Conservation (phyloP, 441 rosid species). For the Sinapis alba region DNA sequence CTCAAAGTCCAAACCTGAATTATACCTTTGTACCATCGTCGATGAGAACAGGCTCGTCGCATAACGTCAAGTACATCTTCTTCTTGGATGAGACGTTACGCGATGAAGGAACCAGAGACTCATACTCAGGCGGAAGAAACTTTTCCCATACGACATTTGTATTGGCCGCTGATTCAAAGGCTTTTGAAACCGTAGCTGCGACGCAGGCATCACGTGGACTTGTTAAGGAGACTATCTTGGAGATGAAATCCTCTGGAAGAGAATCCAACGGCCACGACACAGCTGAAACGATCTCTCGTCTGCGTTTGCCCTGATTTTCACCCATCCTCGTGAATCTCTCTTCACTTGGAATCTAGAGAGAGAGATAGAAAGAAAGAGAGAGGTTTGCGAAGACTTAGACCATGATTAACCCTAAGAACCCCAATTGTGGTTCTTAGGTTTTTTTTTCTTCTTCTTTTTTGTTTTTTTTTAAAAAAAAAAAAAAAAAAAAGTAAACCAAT, state of each 20-base stretch:
- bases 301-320: background rate
- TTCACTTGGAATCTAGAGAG: too few species aligned
- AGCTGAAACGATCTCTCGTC: background rate
- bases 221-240: background rate
- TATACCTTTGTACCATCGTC: background rate
- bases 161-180: background rate
- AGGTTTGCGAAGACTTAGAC: too few species aligned
- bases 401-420: too few species aligned
- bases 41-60: background rate
- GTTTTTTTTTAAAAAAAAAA: too few species aligned
- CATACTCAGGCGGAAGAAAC: background rate
- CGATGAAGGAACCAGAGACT: background rate
- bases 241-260: background rate
- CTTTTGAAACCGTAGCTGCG: background rate
- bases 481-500: too few species aligned
- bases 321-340: too few species aligned
- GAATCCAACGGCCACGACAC: background rate
- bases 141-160: background rate
- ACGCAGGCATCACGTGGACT: background rate
- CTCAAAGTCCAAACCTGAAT: background rate
- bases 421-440: too few species aligned
- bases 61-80: background rate
- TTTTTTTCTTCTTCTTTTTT: too few species aligned
- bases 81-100: background rate
- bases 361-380: too few species aligned